Evolutionary conservation across 768 basidiomycete species (phyloP), one percentile per base, ranked within the genome.

Genomic region (Tylopilus vinaceipallidus): DNA sequence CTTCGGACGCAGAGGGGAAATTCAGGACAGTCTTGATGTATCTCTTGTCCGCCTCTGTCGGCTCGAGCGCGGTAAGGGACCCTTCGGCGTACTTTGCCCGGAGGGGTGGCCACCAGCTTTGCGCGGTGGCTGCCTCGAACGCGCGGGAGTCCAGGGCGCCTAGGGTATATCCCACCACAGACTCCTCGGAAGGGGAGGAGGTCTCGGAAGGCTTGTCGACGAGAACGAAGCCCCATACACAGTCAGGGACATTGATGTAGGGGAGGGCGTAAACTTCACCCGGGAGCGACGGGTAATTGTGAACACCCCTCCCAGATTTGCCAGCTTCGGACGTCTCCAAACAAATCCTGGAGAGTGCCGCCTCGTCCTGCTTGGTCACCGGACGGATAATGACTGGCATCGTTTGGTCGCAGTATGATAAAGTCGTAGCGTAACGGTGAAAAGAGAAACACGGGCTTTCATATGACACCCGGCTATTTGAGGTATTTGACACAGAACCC

Each of bases 191-290:
- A 30, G 51, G 50, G 14, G 52, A 52, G n/a, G 56, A 59, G 36
- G 42, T 42, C 30, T 57, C 63, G 35, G 38, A 40, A 19, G 58
- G 51, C 40, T 69, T 67, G 39, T 84, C 81, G 35, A 79, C 82
- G 62, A 92, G 68, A 35, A 91, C 87, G 64, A 87, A 91, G 11
- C 79, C 87, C 78, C 81, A 89, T 20, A 83, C 82, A 45, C 60
- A 56, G 6, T 70, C 75, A n/a, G 81, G 77, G 14, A 86, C 67
- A 45, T 80, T 79, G 49, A 87, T 75, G 66, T 91, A 91, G 2
- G 89, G 89, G 39, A 88, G 77, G 3, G 88, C 83, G 59, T 83
- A 91, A 36, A 85, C 73, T 36, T 89, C 74, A 6, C 88, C 87
- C 11, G 80, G 83, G 29, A 90, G 79, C 55, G 86, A 83, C 12